Evolutionary conservation across 176 grass and related monocot genomes (phyloP).

Genomic region (Luzula sylvatica): DNA sequence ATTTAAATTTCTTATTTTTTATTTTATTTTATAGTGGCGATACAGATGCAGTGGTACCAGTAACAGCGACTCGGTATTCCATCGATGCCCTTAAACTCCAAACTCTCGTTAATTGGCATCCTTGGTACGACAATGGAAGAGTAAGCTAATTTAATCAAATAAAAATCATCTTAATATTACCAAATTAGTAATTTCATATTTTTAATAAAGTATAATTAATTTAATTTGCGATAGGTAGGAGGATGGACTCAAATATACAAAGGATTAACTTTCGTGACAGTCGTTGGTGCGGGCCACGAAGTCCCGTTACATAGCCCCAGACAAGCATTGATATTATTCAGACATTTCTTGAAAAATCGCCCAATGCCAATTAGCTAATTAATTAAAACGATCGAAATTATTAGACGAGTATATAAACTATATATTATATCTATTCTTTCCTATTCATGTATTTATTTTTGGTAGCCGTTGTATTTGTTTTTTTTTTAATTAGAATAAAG

Average conservation of each 20-base stretch:
- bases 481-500: conserved; percentile 6
- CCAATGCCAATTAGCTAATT: conserved; percentile 20
- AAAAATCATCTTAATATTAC: background rate
- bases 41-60: conserved; percentile 94
- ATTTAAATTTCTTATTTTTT: conserved; percentile 21
- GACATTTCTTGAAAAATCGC: conserved; percentile 28
- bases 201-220: background rate
- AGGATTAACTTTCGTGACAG: conserved; percentile 71
- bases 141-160: conserved; percentile 27
- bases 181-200: no score
- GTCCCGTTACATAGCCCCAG: conserved; percentile 31
- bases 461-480: background rate
- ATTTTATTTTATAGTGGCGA: conserved; percentile 49
- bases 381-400: background rate
- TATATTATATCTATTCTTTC: conserved; percentile 16
- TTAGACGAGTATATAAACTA: no score
- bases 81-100: conserved; percentile 76
- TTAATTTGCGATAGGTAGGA: conserved; percentile 60
- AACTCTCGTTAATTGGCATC: conserved; percentile 63
- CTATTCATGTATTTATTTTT: conserved; percentile 5
- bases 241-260: conserved; percentile 90
- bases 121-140: conserved; percentile 82
- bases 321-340: conserved; percentile 33
- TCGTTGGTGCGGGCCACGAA: conserved; percentile 49
- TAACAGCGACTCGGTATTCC: conserved; percentile 89